Evolutionary conservation across 129 eudicot species (phyloP), one percentile per base, ranked within the genome.

Genomic region (Mikania micrantha): DNA sequence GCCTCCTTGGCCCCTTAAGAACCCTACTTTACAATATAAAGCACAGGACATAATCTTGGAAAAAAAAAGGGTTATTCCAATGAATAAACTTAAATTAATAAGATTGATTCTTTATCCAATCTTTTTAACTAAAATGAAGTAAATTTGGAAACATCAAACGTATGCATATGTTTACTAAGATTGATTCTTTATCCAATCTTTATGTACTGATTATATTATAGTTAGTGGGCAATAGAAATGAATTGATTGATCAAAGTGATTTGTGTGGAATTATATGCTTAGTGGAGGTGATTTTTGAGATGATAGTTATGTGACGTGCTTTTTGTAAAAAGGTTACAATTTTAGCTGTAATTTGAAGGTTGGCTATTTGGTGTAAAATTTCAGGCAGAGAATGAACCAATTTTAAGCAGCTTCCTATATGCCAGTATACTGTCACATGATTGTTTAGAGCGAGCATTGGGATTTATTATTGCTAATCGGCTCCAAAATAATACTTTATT

Each of bases 361-460:
- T 71, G 56, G 49, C 38, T 78, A 13, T 64, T 54, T 50, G 22
- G 59, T 60, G 19, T 29, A 34, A 59, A 66, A 22, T 74, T 79
- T 63, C 91, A 85, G 92, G 92, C 92, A 17, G 92, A 85, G 53
- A 85, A 83, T 76, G 92, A 85, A 79, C 92, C 92, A 44, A 83
- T 85, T 56, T 73, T 85, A 71, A 85, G 88, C 81, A 83, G 88
- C 81, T 85, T 79, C 70, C 80, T 85, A 74, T 85, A 85, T 72
- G 84, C 92, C 54, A 85, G 92, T 63, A 60, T 85, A 53, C 77
- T 85, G 73, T 67, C 88, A 12, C 92, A 85, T 72, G 85, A 82
- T 64, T 82, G 92, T 76, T 80, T 85, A 31, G 92, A 85, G 75
- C 83, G 72, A 24, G 83, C 92, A 12, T 65, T 85, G 78, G 81